Evolutionary conservation across 352 stramenopile genomes (phyloP).

Genomic region (Globisporangium rhizosaccharum): DNA sequence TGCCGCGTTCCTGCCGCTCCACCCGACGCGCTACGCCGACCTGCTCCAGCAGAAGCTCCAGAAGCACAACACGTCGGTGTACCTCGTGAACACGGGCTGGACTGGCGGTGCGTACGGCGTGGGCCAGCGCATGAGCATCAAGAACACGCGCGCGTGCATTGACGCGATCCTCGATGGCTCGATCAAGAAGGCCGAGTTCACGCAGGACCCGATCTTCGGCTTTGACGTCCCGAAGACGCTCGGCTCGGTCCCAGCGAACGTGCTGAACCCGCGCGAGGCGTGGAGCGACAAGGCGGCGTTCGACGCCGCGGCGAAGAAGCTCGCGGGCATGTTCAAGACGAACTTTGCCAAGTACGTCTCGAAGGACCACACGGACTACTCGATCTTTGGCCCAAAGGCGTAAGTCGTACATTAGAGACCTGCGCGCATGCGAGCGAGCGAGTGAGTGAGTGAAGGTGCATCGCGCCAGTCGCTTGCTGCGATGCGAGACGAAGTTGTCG

Average conservation of each 20-base stretch:
- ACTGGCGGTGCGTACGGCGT: conserved; percentile 94
- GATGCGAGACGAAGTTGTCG: not conserved
- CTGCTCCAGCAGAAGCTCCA: conserved; percentile 96
- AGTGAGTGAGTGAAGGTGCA: not conserved
- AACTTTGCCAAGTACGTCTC: conserved; percentile 98
- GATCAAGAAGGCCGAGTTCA: conserved; percentile 88
- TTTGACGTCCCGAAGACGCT: conserved; percentile 91
- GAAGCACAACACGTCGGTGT: conserved; percentile 92
- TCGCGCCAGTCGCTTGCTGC: not conserved
- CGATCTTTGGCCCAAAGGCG: conserved; percentile 89
- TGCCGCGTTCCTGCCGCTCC: conserved; percentile 95
- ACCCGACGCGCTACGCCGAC: conserved; percentile 96
- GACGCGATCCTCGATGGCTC: conserved; percentile 95
- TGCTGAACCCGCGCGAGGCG: conserved; percentile 91
- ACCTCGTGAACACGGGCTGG: conserved; percentile 98
- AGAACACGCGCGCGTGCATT: conserved; percentile 94
- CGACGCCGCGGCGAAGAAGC: conserved; percentile 88
- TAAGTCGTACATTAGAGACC: conserved; percentile 24
- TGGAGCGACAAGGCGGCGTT: conserved; percentile 92
- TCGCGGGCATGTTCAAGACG: conserved; percentile 94
- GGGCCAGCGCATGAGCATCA: conserved; percentile 97
- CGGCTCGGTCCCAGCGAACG: conserved; percentile 70
- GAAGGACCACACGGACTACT: conserved; percentile 95
- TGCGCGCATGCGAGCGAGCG: not conserved
- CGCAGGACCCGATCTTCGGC: conserved; percentile 90